These are phyloP conservation scores for Beauveria pseudobassiana DNA, from an alignment of 2,329 filamentous ascomycete species.

Conservation along the genomic window DNA sequence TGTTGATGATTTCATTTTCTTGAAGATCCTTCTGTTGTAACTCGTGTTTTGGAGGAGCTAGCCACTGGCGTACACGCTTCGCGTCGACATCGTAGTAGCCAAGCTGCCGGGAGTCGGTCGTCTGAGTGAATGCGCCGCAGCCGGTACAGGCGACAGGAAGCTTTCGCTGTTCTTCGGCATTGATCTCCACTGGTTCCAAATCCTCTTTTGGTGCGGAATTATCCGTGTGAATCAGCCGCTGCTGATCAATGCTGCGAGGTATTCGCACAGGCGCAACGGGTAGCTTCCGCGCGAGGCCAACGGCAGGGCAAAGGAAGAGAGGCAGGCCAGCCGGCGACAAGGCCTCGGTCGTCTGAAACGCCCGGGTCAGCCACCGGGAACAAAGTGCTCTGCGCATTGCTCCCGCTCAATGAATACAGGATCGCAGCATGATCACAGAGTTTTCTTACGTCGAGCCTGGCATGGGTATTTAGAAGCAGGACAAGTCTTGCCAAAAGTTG, in stretches of 20 bases:
- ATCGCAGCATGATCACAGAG: neutral
- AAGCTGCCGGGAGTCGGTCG: conserved; percentile 38
- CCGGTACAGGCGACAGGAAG: conserved; percentile 55
- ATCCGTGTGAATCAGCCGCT: conserved; percentile 23
- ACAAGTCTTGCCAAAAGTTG: neutral
- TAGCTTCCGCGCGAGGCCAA: conserved; percentile 20
- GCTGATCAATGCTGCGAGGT: conserved; percentile 13
- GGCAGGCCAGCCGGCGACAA: conserved; percentile 32
- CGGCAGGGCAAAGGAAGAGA: conserved; percentile 40
- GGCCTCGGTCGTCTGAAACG: conserved; percentile 34
- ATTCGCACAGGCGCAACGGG: neutral
- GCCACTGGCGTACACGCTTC: conserved; percentile 43
- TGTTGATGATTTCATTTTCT: conserved; percentile 41
- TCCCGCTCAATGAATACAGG: neutral
- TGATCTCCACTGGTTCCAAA: neutral
- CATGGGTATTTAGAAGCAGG: no score
- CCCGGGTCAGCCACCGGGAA: conserved; percentile 35
- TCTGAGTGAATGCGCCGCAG: conserved; percentile 59
- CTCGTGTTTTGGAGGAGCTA: conserved; percentile 19
- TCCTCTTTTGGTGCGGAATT: neutral
- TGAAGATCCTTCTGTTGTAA: conserved; percentile 14
- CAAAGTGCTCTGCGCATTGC: conserved; percentile 38
- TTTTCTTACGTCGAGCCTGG: neutral
- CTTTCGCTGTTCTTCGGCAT: conserved; percentile 13
- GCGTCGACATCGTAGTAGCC: conserved; percentile 49